phyloP scores from a whole-genome alignment of 2,329 filamentous ascomycete species.

The Pseudogymnoascus sp. region DNA sequence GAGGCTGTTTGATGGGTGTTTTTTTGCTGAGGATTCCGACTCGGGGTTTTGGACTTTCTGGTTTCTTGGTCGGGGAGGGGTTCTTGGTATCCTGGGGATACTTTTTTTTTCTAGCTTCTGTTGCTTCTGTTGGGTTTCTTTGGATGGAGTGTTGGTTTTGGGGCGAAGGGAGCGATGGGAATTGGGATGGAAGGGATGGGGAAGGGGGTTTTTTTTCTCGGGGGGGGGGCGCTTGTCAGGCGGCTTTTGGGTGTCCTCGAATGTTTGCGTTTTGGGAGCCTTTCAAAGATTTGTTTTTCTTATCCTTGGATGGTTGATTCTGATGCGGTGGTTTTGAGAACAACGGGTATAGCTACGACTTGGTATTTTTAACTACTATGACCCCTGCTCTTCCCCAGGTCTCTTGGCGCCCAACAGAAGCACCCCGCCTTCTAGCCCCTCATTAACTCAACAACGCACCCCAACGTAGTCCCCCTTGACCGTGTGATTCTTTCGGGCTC shows the following conservation, averaged over 20 bases:
- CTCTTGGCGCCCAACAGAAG: not conserved
- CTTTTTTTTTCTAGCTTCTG: not conserved
- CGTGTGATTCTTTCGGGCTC: constrained; percentile 29
- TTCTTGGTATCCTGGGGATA: no score
- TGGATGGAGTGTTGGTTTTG: not conserved
- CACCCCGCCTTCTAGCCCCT: no score
- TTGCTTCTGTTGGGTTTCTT: not conserved
- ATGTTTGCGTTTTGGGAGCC: no score
- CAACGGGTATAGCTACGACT: not conserved
- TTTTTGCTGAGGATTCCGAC: not conserved
- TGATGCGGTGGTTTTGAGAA: not conserved
- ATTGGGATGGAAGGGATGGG: not conserved
- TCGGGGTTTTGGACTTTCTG: not conserved
- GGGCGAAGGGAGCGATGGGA: not conserved
- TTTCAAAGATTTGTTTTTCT: not conserved
- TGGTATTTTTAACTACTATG: not conserved
- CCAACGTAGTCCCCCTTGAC: constrained; percentile 32
- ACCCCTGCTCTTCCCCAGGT: not conserved
- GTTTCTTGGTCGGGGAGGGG: not conserved
- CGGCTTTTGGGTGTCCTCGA: not conserved
- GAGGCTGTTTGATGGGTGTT: not conserved
- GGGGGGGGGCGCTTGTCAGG: not conserved
- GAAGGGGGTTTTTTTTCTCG: no score
- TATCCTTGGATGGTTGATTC: not conserved
- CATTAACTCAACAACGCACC: constrained; percentile 19